These are phyloP conservation scores for Gynostemma pentaphyllum DNA, from an alignment of 306 rosid species.

Conservation along the genomic window DNA sequence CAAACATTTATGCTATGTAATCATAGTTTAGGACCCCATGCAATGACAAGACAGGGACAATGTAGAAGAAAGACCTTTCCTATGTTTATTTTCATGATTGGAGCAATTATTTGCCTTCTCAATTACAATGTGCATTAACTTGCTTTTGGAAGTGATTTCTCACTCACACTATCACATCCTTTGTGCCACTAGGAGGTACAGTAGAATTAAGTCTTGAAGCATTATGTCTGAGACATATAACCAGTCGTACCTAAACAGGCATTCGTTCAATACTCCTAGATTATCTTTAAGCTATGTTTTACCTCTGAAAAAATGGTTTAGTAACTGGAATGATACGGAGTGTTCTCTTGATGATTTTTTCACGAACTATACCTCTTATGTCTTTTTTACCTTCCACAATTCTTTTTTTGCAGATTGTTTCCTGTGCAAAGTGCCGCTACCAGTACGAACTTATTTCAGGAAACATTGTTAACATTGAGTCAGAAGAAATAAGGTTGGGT, in stretches of 20 bases:
- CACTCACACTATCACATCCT: neutral
- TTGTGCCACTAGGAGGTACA: neutral
- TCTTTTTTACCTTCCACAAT: neutral
- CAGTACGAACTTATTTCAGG: conserved; percentile 88
- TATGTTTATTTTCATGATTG: neutral
- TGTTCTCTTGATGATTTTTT: neutral
- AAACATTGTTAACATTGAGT: conserved; percentile 53
- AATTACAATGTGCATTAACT: neutral
- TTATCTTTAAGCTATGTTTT: neutral
- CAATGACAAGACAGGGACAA: neutral
- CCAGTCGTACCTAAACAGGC: neutral
- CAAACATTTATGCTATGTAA: neutral
- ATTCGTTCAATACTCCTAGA: neutral
- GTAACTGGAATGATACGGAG: neutral
- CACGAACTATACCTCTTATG: neutral
- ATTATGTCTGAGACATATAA: neutral
- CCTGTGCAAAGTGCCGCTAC: conserved; percentile 91
- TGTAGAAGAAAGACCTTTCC: neutral
- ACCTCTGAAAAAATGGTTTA: neutral
- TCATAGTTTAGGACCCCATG: neutral
- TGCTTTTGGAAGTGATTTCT: no score
- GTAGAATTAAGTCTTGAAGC: neutral
- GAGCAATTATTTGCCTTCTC: neutral
- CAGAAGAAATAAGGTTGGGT: conserved; percentile 94
- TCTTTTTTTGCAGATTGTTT: conserved; percentile 57